Evolutionary conservation across 768 basidiomycete genomes (phyloP), one percentile per base, ranked within the genome.

Genomic region (Artomyces pyxidatus): DNA sequence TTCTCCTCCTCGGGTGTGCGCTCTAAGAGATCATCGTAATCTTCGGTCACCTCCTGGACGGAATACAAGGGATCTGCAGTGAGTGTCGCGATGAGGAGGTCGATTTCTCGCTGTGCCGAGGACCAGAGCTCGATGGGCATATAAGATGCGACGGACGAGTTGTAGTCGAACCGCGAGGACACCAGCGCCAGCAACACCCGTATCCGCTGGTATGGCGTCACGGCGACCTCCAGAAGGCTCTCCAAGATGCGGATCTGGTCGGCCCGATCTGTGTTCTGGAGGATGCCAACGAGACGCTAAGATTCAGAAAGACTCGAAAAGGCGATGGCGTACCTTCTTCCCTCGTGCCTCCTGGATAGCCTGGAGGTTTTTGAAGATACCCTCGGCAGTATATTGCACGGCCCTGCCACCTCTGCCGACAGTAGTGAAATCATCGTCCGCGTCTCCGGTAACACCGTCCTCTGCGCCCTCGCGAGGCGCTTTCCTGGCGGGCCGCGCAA

Each of bases 161-260:
- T 94, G 72, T 96, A 98, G 70, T 99, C 96, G 64, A 98, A 96
- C 38, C 93, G 87, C 8, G 93, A 89, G 3, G 94, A 92, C 58
- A 98, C 80, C 47, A 98, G 78, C 14, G 93, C 87, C 45, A 99
- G 80, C 28, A 98, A 81, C 27, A 99, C 91, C 47, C 96, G 86
- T 52, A 99, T 93, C 56, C 82, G 83, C 62, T 95, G 91, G 65
- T 99, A 99, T 0, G 88, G 71, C 4, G 92, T 95, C 11, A 76
- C 77, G 6, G 93, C 83, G 12, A 94, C 87, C 59, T 85, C 83
- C 10, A 95, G 74, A 11, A 97, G 74, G 58, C 85, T 83, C 61
- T 93, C 87, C 16, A 98, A 75, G 46, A 91, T 89, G 51, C 85
- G 82, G 57, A 96, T 89, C 75, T 96, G 94, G 66, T 97, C 95